These are phyloP conservation scores for Notholithocarpus densiflorus DNA, from an alignment of 306 rosid genomes.

Conservation along the genomic window DNA sequence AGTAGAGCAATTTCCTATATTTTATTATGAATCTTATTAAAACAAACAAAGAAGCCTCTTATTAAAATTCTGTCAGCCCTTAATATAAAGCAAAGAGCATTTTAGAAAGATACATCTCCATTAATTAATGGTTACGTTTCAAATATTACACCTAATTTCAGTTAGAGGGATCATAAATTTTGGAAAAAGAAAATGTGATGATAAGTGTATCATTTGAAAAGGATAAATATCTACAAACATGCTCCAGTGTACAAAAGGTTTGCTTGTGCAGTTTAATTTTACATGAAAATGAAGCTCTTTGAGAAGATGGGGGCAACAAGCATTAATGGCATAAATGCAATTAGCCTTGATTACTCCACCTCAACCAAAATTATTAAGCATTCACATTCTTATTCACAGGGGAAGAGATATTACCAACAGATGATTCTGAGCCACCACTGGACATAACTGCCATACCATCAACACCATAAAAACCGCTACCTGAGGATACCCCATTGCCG, in stretches of 20 bases:
- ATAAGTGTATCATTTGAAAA: background rate
- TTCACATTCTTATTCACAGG: constrained; percentile 33
- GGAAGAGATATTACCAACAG: constrained; percentile 40
- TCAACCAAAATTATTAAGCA: constrained; percentile 27
- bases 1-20: too few relatives aligned
- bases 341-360: constrained; percentile 13
- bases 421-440: constrained; percentile 50
- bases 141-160: too few relatives aligned
- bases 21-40: too few relatives aligned
- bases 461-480: constrained; percentile 33
- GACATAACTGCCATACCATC: constrained; percentile 37
- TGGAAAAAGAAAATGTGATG: background rate
- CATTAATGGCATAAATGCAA: constrained; percentile 24
- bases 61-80: too few relatives aligned
- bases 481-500: constrained; percentile 23
- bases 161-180: too few relatives aligned
- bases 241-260: background rate
- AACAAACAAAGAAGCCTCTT: too few relatives aligned
- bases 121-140: too few relatives aligned
- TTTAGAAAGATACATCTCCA: too few relatives aligned
- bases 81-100: too few relatives aligned
- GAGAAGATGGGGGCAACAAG: background rate
- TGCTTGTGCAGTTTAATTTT: background rate
- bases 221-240: too few relatives aligned
- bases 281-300: background rate